These are phyloP conservation scores for Annulohypoxylon bovei DNA, from an alignment of 495 filamentous ascomycete species.

Conservation along the genomic window DNA sequence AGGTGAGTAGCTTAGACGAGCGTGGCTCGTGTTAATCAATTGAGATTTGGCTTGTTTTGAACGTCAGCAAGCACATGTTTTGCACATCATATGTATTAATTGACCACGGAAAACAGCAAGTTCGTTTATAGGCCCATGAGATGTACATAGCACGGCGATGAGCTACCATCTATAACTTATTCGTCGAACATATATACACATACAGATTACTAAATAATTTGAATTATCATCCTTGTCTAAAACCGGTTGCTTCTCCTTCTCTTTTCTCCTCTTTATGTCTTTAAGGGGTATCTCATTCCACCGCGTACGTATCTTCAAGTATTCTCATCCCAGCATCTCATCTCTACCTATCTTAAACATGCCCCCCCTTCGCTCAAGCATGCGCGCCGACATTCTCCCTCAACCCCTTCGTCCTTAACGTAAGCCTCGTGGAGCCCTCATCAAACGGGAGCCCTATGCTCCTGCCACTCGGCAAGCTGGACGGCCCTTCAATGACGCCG, in stretches of 20 bases:
- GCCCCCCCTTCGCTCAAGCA: too few species aligned
- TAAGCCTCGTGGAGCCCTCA: constrained; percentile 50
- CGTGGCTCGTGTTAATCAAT: not conserved
- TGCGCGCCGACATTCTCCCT: constrained; percentile 55
- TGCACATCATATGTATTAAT: not conserved
- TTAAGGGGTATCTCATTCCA: constrained; percentile 13
- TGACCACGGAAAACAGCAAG: too few species aligned
- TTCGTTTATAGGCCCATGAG: too few species aligned
- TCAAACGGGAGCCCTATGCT: constrained; percentile 51
- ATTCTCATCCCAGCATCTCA: not conserved
- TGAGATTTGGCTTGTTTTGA: not conserved
- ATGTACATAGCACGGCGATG: too few species aligned
- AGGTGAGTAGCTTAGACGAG: not conserved
- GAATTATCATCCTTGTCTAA: not conserved
- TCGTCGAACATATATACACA: not conserved
- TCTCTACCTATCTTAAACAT: too few species aligned
- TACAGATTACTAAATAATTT: not conserved
- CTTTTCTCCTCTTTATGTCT: not conserved
- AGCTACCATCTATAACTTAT: too few species aligned
- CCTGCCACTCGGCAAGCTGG: not conserved
- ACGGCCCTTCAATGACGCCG: not conserved
- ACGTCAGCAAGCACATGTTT: not conserved
- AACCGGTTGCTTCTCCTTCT: not conserved
- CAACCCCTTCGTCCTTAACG: constrained; percentile 58
- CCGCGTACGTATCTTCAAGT: not conserved